Base-by-base conservation (phyloP, 208 protist genomes). In the Leishmania gerbilli region DNA sequence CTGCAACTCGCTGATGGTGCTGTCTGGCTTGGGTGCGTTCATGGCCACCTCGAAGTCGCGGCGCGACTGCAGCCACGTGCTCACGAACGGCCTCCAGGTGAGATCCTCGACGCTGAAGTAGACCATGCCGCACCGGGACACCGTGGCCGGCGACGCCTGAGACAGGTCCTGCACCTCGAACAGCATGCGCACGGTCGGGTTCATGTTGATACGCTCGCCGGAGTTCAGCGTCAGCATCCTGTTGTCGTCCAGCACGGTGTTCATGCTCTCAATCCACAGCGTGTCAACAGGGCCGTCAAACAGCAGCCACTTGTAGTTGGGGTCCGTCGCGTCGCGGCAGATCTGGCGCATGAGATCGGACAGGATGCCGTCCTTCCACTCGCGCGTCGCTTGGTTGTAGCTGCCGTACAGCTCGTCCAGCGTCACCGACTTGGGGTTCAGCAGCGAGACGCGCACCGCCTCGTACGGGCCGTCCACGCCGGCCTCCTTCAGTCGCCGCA, bases 191-290 rank as follows among this genome's bases (percentile, higher is more conserved):
- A 99, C 97, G 31, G 98, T 93, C 55, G 92, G 88, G 79, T 99
- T 98, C 83, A 99, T 90, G 58, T 97, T 92, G 84, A 99, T 99
- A 82, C 99, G 95, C 87, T 99, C 98, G 40, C 98, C 97, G 58
- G 98, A 99, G 92, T 99, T 99, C 27, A 99, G 92, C 31, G 99
- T 99, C 11, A 99, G 94, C 89, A 99, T 95, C 92, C 99, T 99
- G 91, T 99, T 99, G 89, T 99, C 99, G 91, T 99, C 99, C 24
- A 99, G 90, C n/a, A 99, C 98, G 27, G 99, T 99, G 89, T 99
- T 99, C 98, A 99, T 99, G 11, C 91, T 98, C 93, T 99, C 99
- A 81, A 99, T 99, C 99, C 99, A 99, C 31, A 99, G 89, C 68
- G 99, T 99, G 90, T 99, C 99, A 24, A 99, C 98, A 37, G 99